phyloP scores from a whole-genome alignment of 805 yeast genomes.

The Hermanozyma aechmeae region DNA sequence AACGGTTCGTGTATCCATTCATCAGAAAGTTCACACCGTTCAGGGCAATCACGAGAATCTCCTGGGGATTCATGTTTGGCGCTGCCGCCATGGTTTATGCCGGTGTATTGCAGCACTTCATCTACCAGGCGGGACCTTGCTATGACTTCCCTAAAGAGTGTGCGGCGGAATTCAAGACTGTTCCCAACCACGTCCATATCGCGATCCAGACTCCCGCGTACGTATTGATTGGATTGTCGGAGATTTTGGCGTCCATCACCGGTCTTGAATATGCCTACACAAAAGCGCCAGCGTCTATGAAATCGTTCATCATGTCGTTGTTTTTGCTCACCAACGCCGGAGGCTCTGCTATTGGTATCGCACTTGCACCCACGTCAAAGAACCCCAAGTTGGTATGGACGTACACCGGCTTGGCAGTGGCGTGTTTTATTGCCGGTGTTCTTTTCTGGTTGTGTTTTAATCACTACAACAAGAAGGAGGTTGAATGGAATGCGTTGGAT shows the following conservation, averaged over 20 bases:
- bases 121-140: constrained; percentile 8
- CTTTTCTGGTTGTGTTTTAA: constrained; percentile 25
- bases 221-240: constrained; percentile 5
- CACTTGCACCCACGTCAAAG: constrained; percentile 19
- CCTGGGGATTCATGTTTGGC: constrained; percentile 7
- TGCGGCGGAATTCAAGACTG: constrained; percentile 10
- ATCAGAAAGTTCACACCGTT: constrained; percentile 8
- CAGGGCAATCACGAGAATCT: constrained; percentile 8
- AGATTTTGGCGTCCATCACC: constrained; percentile 8
- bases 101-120: constrained; percentile 7
- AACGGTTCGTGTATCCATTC: constrained; percentile 5
- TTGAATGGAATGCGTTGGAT: too few species aligned
- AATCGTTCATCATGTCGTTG: constrained; percentile 8
- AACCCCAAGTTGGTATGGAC: constrained; percentile 37
- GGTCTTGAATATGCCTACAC: constrained; percentile 11
- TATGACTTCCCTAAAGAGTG: constrained; percentile 3
- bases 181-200: constrained; percentile 5
- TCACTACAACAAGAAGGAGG: constrained; percentile 28
- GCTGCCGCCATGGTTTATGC: constrained; percentile 7
- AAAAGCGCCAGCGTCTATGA: constrained; percentile 10
- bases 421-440: constrained; percentile 24
- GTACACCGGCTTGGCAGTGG: constrained; percentile 29
- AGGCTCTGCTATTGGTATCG: background rate
- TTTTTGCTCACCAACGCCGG: background rate
- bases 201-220: constrained; percentile 6